Conservation (phyloP, 495 filamentous ascomycete genomes). For the Cetradonia linearis region DNA sequence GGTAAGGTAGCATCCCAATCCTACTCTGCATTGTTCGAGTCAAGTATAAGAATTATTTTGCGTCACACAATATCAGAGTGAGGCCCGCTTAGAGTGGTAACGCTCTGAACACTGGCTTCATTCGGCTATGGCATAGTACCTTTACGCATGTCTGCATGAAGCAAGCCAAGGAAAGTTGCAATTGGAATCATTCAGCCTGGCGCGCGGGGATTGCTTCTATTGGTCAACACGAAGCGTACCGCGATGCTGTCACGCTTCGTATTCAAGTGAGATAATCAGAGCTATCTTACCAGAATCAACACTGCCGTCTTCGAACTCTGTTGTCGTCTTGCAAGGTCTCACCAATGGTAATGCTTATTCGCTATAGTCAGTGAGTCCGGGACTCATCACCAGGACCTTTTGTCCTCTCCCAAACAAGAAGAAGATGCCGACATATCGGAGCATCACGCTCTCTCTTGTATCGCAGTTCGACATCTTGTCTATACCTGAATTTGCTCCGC, state of each 20-base stretch:
- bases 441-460: conserved; percentile 23
- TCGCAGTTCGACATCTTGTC: conserved; percentile 19
- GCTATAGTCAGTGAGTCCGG: not conserved
- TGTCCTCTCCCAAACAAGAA: not conserved
- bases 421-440: conserved; percentile 24
- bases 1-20: not conserved
- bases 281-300: not conserved
- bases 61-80: not conserved
- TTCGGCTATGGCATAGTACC: no score
- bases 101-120: not conserved
- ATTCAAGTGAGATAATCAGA: no score
- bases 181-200: no score
- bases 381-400: no score
- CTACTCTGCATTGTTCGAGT: not conserved
- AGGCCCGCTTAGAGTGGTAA: not conserved
- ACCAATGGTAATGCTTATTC: not conserved
- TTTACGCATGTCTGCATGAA: no score
- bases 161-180: no score
- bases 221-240: no score
- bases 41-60: not conserved
- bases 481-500: conserved; percentile 23
- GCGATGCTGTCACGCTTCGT: no score
- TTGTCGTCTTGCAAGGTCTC: not conserved
- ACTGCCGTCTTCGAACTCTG: not conserved
- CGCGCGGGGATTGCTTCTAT: no score